Conservation (phyloP, 768 basidiomycete species). For the Russula abietina region DNA sequence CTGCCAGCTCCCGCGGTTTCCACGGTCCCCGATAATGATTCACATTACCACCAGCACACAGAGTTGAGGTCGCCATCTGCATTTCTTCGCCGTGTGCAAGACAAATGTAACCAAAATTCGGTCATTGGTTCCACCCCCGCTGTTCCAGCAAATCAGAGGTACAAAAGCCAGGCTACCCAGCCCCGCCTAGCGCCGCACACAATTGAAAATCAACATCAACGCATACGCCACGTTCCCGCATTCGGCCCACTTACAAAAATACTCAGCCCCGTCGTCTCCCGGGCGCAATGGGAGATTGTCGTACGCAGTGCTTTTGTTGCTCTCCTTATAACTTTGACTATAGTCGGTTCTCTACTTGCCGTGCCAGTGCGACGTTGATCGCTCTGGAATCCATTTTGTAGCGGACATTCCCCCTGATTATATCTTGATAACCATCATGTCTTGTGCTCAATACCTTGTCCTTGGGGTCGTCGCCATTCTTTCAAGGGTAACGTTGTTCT, state of each 20-base stretch:
- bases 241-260: conserved; percentile 69
- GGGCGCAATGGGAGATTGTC: conserved; percentile 86
- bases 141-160: conserved; percentile 10
- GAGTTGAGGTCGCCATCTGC: conserved; percentile 15
- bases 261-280: conserved; percentile 59
- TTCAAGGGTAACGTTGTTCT: background rate
- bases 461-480: background rate
- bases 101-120: conserved; percentile 16
- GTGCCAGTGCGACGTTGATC: conserved; percentile 33
- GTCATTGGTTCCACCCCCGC: conserved; percentile 4
- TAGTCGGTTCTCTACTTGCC: conserved; percentile 33
- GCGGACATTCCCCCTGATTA: background rate
- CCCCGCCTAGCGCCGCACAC: background rate
- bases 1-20: background rate
- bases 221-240: conserved; percentile 55
- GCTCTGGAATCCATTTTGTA: background rate
- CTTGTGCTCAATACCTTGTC: background rate
- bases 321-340: conserved; percentile 33
- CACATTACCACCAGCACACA: background rate
- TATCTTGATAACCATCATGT: conserved; percentile 1
- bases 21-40: background rate
- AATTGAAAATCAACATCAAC: conserved; percentile 37
- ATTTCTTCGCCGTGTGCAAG: conserved; percentile 17
- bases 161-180: conserved; percentile 12
- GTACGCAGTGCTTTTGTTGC: conserved; percentile 50